Evolutionary conservation across 164 flowering plant species (phyloP).

Genomic region (Berberis vulgaris): DNA sequence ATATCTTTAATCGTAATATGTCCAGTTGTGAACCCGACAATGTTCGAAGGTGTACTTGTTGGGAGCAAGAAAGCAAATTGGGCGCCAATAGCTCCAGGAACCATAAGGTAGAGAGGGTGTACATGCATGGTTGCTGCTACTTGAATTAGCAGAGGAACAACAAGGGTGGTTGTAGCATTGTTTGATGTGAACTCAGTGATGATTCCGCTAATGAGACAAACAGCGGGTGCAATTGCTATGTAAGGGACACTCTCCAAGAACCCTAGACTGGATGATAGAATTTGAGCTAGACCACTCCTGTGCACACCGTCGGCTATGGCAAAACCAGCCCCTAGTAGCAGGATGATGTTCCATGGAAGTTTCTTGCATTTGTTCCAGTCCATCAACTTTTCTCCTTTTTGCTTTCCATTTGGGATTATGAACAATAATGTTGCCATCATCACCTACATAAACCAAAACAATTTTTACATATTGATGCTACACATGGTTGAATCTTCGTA

Average conservation of each 20-base stretch:
- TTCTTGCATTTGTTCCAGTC: slow-evolving; percentile 99
- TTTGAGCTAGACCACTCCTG: slow-evolving; percentile 66
- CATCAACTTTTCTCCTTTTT: slow-evolving; percentile 72
- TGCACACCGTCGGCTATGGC: slow-evolving; percentile 86
- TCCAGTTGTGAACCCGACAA: slow-evolving; percentile 83
- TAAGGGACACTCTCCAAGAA: slow-evolving; percentile 57
- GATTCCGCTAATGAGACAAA: slow-evolving; percentile 45
- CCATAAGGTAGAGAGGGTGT: slow-evolving; percentile 66
- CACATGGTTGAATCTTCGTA: no score
- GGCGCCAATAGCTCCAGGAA: slow-evolving; percentile 85
- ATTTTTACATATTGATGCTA: background rate
- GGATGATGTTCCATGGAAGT: slow-evolving; percentile 72
- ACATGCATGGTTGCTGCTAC: slow-evolving; percentile 55
- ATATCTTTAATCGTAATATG: slow-evolving; percentile 64
- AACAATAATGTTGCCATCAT: slow-evolving; percentile 82
- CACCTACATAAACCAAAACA: slow-evolving; percentile 29
- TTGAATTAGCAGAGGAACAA: slow-evolving; percentile 63
- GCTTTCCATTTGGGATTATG: slow-evolving; percentile 79
- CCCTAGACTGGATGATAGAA: slow-evolving; percentile 36
- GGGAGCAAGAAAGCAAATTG: slow-evolving; percentile 77
- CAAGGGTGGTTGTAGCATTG: slow-evolving; percentile 68
- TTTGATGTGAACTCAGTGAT: slow-evolving; percentile 86
- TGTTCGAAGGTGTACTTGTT: slow-evolving; percentile 74
- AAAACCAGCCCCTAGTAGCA: slow-evolving; percentile 84
- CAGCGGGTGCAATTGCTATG: slow-evolving; percentile 61